Evolutionary conservation across 768 basidiomycete species (phyloP).

Genomic region (Trametes cingulata): DNA sequence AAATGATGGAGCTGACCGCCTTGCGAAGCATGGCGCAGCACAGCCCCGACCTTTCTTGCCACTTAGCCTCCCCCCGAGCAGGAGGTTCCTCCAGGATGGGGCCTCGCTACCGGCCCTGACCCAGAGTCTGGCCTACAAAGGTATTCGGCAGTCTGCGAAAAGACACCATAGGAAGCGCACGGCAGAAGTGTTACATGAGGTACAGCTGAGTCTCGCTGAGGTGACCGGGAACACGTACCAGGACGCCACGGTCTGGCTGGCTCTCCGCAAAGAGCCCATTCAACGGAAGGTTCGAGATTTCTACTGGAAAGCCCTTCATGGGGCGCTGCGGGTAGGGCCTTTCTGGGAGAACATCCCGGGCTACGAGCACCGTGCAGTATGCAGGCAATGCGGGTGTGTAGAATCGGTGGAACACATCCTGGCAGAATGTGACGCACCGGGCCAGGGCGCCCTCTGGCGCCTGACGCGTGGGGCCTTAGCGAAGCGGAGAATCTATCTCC

Average conservation of each 20-base stretch:
- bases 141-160: not conserved
- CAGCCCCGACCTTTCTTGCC: not conserved
- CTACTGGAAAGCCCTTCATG: constrained; percentile 4
- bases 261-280: not conserved
- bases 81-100: not conserved
- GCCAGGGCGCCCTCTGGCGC: not conserved
- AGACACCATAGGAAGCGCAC: not conserved
- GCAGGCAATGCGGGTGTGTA: not conserved
- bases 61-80: not conserved
- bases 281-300: not conserved
- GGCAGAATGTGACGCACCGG: not conserved
- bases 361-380: not conserved
- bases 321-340: not conserved
- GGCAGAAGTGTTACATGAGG: not conserved
- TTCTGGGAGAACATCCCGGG: constrained; percentile 7
- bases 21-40: not conserved
- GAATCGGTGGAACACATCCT: constrained; percentile 12
- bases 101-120: not conserved
- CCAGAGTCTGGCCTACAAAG: not conserved
- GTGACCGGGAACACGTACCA: not conserved
- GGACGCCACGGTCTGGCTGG: not conserved
- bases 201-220: not conserved
- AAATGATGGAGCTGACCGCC: constrained; percentile 10
- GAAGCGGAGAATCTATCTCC: not conserved
- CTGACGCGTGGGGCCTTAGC: not conserved